Evolutionary conservation across 805 yeast genomes (phyloP), one percentile per base, ranked within the genome.

Genomic region (Groenewaldozyma salmanticensis): DNA sequence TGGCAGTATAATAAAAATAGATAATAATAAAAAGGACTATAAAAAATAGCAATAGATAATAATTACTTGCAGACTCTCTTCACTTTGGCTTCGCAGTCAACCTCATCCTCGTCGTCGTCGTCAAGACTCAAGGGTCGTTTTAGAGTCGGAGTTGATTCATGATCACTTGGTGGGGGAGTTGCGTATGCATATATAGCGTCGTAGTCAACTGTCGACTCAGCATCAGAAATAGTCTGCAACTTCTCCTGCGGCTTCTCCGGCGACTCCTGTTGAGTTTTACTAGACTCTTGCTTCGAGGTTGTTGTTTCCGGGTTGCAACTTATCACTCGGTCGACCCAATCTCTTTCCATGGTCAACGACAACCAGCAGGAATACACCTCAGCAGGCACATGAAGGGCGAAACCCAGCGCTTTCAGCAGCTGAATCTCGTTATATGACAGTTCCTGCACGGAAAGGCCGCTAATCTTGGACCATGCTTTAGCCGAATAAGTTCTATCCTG

Each of bases 401-500:
- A 82, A 52, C 77, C 68, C 40, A 84, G 65, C 4, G 69, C 58
- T 31, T 60, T 54, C 47, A 84, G 68, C 17, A 81, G 65, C 4
- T 65, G 57, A 21, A 69, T 52, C 60, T 85, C 94, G 42, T 76
- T 60, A 33, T 52, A 55, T 45, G 65, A 67, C 39, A 85, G 62
- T 43, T 74, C 78, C 21, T 57, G 48, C 3, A 71, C 53, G 18
- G 73, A 54, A 32, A 81, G 67, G 0, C 94, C 92, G 27, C 85
- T 72, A 38, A 85, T 77, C 55, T 75, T 73, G 39, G 80, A 66
- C 95, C 95, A 85, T 4, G 82, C 73, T 46, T 67, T 70, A 50
- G 81, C 68, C 22, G 81, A 67, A 59, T 74, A 82, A 55, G 79
- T 80, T 38, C 75, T 72, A 60, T 85, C 95, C 54, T 78, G 85